Evolutionary conservation across 176 grass and related monocot species (phyloP).

Genomic region (Phoenix roebelenii): DNA sequence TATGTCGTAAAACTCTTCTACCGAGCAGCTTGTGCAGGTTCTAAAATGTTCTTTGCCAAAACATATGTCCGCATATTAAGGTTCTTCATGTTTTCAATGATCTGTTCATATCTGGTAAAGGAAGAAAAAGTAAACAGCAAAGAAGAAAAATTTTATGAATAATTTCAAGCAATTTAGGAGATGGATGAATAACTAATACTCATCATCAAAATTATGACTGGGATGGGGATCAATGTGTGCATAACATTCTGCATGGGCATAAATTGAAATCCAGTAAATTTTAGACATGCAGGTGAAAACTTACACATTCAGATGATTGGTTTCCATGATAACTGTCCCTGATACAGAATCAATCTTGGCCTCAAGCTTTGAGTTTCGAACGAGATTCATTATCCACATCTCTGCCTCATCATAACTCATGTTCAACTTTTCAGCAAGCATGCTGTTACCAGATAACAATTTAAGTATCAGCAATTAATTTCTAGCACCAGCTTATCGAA

Average conservation of each 20-base stretch:
- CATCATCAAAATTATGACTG: not conserved
- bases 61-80: slow-evolving; percentile 72
- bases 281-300: slow-evolving; percentile 10
- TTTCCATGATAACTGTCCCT: slow-evolving; percentile 74
- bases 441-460: slow-evolving; percentile 29
- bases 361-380: slow-evolving; percentile 80
- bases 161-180: not conserved
- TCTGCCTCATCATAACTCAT: slow-evolving; percentile 73
- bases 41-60: slow-evolving; percentile 87
- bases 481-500: too few relatives aligned
- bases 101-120: slow-evolving; percentile 64
- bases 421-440: slow-evolving; percentile 76
- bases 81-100: slow-evolving; percentile 79
- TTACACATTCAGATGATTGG: slow-evolving; percentile 77
- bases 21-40: slow-evolving; percentile 54
- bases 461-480: not conserved
- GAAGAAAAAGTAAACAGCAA: not conserved
- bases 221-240: too few relatives aligned
- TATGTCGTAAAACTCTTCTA: not conserved
- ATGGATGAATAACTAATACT: not conserved
- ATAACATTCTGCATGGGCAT: too few relatives aligned
- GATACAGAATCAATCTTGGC: slow-evolving; percentile 79
- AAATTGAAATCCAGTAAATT: not conserved
- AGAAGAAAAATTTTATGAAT: not conserved
- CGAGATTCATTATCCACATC: slow-evolving; percentile 80